Evolutionary conservation across 495 filamentous ascomycete genomes (phyloP), one percentile per base, ranked within the genome.

Genomic region (Xylaria palmicola): DNA sequence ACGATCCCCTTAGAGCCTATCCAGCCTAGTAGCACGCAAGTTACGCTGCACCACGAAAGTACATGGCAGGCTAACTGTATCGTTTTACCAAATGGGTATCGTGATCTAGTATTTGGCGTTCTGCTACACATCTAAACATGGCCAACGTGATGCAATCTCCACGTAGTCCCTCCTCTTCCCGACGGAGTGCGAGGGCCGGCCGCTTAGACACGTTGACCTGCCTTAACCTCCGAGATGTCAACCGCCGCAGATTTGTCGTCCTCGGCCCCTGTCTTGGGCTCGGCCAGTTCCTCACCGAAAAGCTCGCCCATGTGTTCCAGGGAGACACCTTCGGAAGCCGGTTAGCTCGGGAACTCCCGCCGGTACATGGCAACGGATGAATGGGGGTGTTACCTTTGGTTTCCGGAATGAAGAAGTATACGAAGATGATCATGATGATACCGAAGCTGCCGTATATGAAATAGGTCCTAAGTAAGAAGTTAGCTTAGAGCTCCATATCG

Each of bases 341-440:
- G 72, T 70, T 75, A 78, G 5, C 70, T 72, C 56, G 36, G 17
- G 19, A 17, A 19, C 13, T 48, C 9, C 5, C 9, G 15, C 26
- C n/a, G 13, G 4, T 17, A 26, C 29, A 36, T 37, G 10, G 77
- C 76, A 79, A 80, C 63, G 74, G 77, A n/a, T 60, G 77, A 76
- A 64, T 79, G 63, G 64, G 72, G 77, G n/a, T 62, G 75, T 50
- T 67, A 45, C 86, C 88, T 76, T 90, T 91, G 1, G 88, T 91
- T 73, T 91, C 88, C 1, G 87, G 87, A 39, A 90, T 80, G 55
- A 88, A 86, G 76, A 91, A 88, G 79, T 81, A 88, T 10, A 88
- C 86, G 59, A 88, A 89, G 60, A 85, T 65, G 56, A 81, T 78
- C 84, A 90, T 90, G 32, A 73, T 73, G 66, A 87, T 81, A 69